Evolutionary conservation across 768 basidiomycete species (phyloP), one percentile per base, ranked within the genome.

Genomic region (Clitopilus passeckerianus): DNA sequence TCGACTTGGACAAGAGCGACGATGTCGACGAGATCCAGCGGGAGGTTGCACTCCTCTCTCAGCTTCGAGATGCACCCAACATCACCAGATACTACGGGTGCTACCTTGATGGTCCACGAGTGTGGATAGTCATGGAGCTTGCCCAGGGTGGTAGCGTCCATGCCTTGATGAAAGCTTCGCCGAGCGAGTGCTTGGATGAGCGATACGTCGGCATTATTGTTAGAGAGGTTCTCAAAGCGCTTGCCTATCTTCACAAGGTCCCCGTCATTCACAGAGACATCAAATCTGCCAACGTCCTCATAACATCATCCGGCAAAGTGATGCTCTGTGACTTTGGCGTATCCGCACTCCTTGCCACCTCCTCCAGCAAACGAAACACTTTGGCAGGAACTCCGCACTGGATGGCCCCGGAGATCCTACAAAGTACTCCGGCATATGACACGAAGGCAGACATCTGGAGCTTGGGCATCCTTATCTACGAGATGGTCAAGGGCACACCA

Each of bases 341-440:
- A 53, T 97, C 96, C 4, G 97, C 95, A 2, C 84, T 97, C 35
- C 83, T 98, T 57, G 84, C 86, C 23, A 91, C 86, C 15, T 80
- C 86, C 2, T 86, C 88, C 10, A 93, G 93, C 71, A 98, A 98
- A 72, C 86, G 97, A 22, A 94, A 95, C 56, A 99, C 97, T 0
- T 84, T 98, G 67, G 93, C 95, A 61, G 97, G 97, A 1, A 98
- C 97, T 1, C 96, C 95, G 0, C 93, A 97, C 70, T 98, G 96
- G 96, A 99, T 99, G 97, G 97, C 97, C 0, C 97, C 97, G 0
- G 97, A 99, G 72, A 94, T 98, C 2, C 92, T 96, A 15, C 91
- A 93, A 63, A 81, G 82, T 9, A 87, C 91, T 10, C 86, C 93
- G n/a, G 81, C 87, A 44, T 98, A 99, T 72, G 96, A 99, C 68